Evolutionary conservation across 495 filamentous ascomycete genomes (phyloP), one percentile per base, ranked within the genome.

Genomic region (Penicillium paradoxum): DNA sequence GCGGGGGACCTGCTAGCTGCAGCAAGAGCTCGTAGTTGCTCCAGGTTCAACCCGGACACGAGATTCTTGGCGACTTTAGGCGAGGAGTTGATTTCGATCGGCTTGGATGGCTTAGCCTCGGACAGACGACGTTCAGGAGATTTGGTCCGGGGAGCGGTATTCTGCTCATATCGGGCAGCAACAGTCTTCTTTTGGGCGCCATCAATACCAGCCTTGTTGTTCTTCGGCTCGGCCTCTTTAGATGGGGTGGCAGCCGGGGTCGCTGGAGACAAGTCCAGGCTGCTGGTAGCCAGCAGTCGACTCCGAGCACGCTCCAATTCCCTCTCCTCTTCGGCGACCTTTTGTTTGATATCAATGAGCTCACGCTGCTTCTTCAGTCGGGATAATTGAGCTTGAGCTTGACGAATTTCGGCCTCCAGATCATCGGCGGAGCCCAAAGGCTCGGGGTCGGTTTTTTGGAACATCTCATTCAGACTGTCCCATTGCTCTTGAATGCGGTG

Each of bases 321-420:
- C 7, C 29, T 42, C 11, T 30, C 27, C 30, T 51, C 49, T n/a
- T 51, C 49, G 6, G 49, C 49, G 10, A 51, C 49, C 21, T 51
- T 41, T n/a, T 51, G 49, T 21, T 51, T 40, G 49, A 51, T 51
- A 15, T 51, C 49, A 43, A 51, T 51, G 38, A 51, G 49, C 30
- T 43, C 38, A 4, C 49, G 49, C 27, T 51, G 49, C 30, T 34
- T 51, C 19, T 51, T 51, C 38, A 51, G 11, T 40, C 29, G 19
- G 29, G 19, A 14, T 15, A 51, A 21, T 21, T 51, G 49, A 30
- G 38, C 49, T 51, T 51, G 49, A 8, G 49, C 49, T 21, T 51
- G 18, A 19, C 25, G 49, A 3, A 51, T 51, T 30, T 51, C 25
- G 3, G 18, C 38, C 29, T 51, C 49, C 17, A 51, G 38, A 11